phyloP scores from a whole-genome alignment of 208 protist species.

The Acanthamoeba divionensis region DNA sequence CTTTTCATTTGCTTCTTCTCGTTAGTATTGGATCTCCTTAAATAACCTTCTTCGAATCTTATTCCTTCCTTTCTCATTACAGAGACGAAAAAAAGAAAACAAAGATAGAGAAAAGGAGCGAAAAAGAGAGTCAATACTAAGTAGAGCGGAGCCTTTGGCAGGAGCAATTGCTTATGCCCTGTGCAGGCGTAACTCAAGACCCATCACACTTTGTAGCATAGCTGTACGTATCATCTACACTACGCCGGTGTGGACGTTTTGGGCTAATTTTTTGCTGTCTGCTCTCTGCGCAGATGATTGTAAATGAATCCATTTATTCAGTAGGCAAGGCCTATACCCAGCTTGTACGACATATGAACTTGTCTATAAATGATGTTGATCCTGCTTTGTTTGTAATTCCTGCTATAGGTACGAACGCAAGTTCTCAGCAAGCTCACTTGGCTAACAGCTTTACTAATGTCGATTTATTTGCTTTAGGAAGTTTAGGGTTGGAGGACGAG shows the following conservation, averaged over 20 bases:
- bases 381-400: neutral
- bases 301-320: neutral
- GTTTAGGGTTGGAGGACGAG: no score
- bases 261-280: neutral
- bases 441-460: no score
- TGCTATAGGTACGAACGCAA: neutral
- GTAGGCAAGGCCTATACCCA: neutral
- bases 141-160: neutral
- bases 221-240: neutral
- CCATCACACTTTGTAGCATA: neutral
- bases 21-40: no score
- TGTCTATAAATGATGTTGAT: neutral
- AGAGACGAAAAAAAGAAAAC: neutral
- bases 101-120: neutral
- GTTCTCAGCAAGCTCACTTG: neutral
- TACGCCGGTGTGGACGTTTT: neutral
- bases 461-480: no score
- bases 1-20: no score
- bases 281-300: neutral
- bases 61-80: neutral
- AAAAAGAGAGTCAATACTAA: neutral
- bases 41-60: no score
- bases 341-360: neutral
- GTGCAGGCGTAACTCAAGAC: neutral
- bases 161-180: neutral